Evolutionary conservation across 305 asterid genomes (phyloP).

Genomic region (Salvia sclarea): DNA sequence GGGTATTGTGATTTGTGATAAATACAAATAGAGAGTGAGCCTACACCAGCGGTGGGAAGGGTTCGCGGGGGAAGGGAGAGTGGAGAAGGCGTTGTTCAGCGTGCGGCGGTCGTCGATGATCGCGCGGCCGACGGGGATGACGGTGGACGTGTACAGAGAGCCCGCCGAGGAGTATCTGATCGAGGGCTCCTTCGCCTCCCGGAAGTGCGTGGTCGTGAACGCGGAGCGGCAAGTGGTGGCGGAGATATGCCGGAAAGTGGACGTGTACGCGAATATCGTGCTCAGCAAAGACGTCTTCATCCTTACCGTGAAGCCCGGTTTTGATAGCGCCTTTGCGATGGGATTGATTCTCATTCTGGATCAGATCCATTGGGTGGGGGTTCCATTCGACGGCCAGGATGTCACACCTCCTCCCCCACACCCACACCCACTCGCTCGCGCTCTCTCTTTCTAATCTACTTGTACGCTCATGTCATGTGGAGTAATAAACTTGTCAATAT

Average conservation of each 20-base stretch:
- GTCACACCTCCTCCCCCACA: no score
- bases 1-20: no score
- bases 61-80: conserved; percentile 57
- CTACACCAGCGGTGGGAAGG: conserved; percentile 80
- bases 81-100: conserved; percentile 58
- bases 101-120: conserved; percentile 63
- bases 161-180: conserved; percentile 59
- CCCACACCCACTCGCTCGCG: neutral
- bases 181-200: conserved; percentile 63
- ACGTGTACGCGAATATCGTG: conserved; percentile 50
- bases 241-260: conserved; percentile 75
- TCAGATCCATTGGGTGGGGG: conserved; percentile 49
- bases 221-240: conserved; percentile 50
- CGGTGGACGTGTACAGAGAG: conserved; percentile 52
- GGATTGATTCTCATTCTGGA: conserved; percentile 65
- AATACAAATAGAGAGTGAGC: conserved; percentile 50
- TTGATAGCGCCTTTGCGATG: conserved; percentile 77
- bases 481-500: no score
- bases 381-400: conserved; percentile 15
- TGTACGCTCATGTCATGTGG: no score
- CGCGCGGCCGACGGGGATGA: conserved; percentile 56
- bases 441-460: neutral
- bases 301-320: conserved; percentile 48
- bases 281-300: conserved; percentile 69
- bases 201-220: conserved; percentile 50